Conservation (phyloP, 257 asterid genomes). For the Mentha longifolia region DNA sequence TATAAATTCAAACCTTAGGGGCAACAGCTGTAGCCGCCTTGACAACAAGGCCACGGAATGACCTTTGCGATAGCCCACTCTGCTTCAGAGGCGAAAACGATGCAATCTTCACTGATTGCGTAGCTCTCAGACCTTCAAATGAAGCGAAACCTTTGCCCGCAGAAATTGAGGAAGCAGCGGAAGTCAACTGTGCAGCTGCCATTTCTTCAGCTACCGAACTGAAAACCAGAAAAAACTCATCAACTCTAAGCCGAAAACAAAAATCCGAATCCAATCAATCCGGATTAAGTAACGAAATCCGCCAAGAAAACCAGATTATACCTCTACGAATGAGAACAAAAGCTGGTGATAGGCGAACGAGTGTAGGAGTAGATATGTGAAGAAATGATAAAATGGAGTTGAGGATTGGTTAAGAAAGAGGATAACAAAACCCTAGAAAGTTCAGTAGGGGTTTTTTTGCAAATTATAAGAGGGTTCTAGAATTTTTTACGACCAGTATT, state of each 20-base stretch:
- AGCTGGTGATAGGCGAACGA: neutral
- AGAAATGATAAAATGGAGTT: conserved; percentile 1
- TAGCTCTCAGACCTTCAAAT: conserved; percentile 75
- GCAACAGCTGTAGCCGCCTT: conserved; percentile 88
- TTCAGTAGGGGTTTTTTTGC: conserved; percentile 43
- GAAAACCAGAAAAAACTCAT: neutral
- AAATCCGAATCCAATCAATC: neutral
- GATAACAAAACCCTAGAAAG: conserved; percentile 74
- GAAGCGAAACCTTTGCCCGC: conserved; percentile 71
- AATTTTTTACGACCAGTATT: conserved; percentile 5
- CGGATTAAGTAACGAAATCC: neutral
- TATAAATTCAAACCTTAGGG: conserved; percentile 65
- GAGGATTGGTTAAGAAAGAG: conserved; percentile 26
- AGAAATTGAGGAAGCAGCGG: conserved; percentile 72
- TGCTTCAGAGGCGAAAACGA: conserved; percentile 58
- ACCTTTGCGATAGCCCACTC: conserved; percentile 40
- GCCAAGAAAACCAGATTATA: neutral
- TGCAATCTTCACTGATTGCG: conserved; percentile 50
- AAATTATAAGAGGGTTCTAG: conserved; percentile 53
- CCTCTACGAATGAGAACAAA: neutral
- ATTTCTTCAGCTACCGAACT: conserved; percentile 46
- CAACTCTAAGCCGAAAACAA: neutral
- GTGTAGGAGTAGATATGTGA: neutral
- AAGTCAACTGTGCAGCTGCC: conserved; percentile 80
- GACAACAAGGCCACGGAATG: conserved; percentile 70